phyloP scores from a whole-genome alignment of 2,329 filamentous ascomycete species.

The Xylaria sp. region DNA sequence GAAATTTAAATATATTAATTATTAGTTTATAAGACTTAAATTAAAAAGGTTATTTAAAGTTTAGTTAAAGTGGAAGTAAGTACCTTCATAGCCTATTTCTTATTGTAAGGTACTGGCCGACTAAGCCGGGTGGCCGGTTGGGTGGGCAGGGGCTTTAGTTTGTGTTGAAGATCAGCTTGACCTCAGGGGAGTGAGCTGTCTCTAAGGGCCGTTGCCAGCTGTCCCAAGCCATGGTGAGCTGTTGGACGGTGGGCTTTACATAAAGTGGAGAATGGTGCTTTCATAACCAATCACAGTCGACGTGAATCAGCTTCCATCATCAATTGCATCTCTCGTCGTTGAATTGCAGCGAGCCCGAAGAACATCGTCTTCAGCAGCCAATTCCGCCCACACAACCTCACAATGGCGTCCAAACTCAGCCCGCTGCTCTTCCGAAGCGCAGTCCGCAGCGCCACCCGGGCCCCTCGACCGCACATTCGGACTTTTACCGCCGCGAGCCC shows the following conservation, averaged over 20 bases:
- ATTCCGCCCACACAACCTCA: conserved; percentile 39
- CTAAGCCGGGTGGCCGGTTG: too few relatives aligned
- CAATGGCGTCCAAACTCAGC: conserved; percentile 84
- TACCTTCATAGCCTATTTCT: too few relatives aligned
- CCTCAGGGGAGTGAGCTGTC: background rate
- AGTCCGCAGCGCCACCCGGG: conserved; percentile 67
- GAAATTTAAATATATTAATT: too few relatives aligned
- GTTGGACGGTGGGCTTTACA: background rate
- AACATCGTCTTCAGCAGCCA: conserved; percentile 33
- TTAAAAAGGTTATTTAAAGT: too few relatives aligned
- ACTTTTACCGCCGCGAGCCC: conserved; percentile 70
- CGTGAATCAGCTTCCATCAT: conserved; percentile 36
- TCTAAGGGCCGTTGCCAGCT: conserved; percentile 13
- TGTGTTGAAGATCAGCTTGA: too few relatives aligned
- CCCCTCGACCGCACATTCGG: conserved; percentile 71
- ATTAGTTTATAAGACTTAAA: too few relatives aligned
- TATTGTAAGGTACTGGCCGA: too few relatives aligned
- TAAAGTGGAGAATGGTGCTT: background rate
- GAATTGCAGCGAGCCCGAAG: conserved; percentile 24
- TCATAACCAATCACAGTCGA: conserved; percentile 27
- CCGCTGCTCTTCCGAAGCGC: conserved; percentile 74
- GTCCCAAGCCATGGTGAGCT: background rate
- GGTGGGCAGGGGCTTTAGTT: too few relatives aligned
- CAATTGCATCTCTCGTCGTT: conserved; percentile 33
- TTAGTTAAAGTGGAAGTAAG: too few relatives aligned